Conservation (phyloP, 2,329 filamentous ascomycete species). For the Lasiodiplodia sp. region DNA sequence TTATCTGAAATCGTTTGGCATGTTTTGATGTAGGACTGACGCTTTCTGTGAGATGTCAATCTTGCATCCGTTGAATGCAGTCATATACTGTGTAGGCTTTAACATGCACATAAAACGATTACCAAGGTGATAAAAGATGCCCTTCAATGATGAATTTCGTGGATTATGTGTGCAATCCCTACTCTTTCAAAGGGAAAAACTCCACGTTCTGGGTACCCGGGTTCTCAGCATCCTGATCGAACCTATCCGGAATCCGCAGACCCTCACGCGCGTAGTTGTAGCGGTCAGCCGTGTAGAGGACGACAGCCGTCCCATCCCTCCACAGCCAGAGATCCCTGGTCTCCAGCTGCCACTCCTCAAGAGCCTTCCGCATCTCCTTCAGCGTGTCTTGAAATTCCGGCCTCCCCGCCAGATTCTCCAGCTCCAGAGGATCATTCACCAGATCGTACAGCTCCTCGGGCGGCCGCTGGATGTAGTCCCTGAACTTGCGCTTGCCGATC, state of each 20-base stretch:
- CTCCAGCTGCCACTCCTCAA: constrained; percentile 13
- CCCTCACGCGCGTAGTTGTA: constrained; percentile 2
- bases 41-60: no score
- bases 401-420: constrained; percentile 18
- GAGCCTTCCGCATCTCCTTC: not conserved
- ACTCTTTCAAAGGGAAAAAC: not conserved
- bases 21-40: no score
- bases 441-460: constrained; percentile 59
- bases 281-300: not conserved
- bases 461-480: constrained; percentile 53
- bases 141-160: no score
- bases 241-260: constrained; percentile 19
- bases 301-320: constrained; percentile 6
- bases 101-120: no score
- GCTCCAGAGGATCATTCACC: constrained; percentile 39
- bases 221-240: constrained; percentile 10
- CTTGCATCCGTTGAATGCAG: no score
- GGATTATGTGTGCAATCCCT: not conserved
- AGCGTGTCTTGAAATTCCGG: not conserved
- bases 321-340: constrained; percentile 16
- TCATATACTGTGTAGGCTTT: no score
- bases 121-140: no score
- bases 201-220: not conserved
- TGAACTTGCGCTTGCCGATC: constrained; percentile 52
- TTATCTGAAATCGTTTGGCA: no score